Percentiles rank a stretch among this genome's conserved stretches.
phyloP scores from a whole-genome alignment of 768 basidiomycete genomes.

The Hemileccinum impolitum region DNA sequence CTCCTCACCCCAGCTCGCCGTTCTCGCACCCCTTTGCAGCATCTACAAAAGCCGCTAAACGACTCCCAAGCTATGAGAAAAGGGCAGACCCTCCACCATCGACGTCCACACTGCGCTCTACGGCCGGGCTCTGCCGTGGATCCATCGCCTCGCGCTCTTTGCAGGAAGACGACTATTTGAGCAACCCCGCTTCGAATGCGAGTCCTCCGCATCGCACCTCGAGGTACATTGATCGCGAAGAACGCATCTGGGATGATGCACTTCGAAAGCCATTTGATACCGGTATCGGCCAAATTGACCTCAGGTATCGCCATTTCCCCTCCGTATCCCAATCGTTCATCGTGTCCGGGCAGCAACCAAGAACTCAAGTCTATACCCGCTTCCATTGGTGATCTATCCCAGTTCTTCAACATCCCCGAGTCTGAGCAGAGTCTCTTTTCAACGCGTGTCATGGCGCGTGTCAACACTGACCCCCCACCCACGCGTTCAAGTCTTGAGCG shows the following conservation, averaged over 20 bases:
- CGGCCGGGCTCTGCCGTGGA: slow-evolving; percentile 15
- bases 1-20: slow-evolving; percentile 15
- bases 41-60: slow-evolving; percentile 46
- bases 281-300: slow-evolving; percentile 47
- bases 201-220: slow-evolving; percentile 13
- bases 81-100: slow-evolving; percentile 20
- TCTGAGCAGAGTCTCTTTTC: slow-evolving; percentile 27
- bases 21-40: slow-evolving; percentile 55
- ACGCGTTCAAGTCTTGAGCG: slow-evolving; percentile 26
- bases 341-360: slow-evolving; percentile 28
- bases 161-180: slow-evolving; percentile 26
- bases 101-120: slow-evolving; percentile 13
- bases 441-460: slow-evolving; percentile 32
- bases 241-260: slow-evolving; percentile 46
- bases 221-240: slow-evolving; percentile 30
- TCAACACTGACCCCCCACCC: slow-evolving; percentile 33
- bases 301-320: slow-evolving; percentile 43
- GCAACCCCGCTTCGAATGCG: slow-evolving; percentile 7
- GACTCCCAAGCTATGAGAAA: slow-evolving; percentile 46
- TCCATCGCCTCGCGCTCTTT: slow-evolving; percentile 15
- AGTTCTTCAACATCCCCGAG: slow-evolving; percentile 43
- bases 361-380: slow-evolving; percentile 49
- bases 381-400: slow-evolving; percentile 42
- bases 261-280: slow-evolving; percentile 43
- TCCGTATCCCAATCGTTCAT: slow-evolving; percentile 11